Percentiles rank a stretch among this genome's conserved stretches.
Evolutionary conservation across 1,139 yeast species (phyloP).

Genomic region (Geotrichum carabidarum): DNA sequence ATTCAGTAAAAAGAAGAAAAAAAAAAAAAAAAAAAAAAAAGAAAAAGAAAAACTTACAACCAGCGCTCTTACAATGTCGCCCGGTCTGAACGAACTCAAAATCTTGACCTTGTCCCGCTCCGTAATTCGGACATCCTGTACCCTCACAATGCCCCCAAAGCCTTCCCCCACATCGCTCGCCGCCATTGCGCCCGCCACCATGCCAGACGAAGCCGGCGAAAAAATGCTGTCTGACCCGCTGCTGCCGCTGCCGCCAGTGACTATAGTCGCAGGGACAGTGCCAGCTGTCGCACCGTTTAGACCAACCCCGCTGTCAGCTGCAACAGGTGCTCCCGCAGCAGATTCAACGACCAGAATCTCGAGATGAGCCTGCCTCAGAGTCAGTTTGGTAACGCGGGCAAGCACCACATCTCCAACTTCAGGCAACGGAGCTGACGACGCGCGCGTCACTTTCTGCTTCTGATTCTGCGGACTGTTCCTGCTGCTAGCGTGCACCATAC

Average conservation of each 20-base stretch:
- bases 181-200: slow-evolving; percentile 38
- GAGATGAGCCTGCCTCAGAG: slow-evolving; percentile 66
- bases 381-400: slow-evolving; percentile 65
- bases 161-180: slow-evolving; percentile 80
- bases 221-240: slow-evolving; percentile 39
- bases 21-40: not conserved
- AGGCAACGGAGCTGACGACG: slow-evolving; percentile 51
- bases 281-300: slow-evolving; percentile 48
- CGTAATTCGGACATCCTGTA: slow-evolving; percentile 85
- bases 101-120: slow-evolving; percentile 85
- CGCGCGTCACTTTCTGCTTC: slow-evolving; percentile 24
- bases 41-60: slow-evolving; percentile 24
- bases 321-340: slow-evolving; percentile 44
- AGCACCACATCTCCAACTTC: slow-evolving; percentile 80
- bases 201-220: slow-evolving; percentile 36
- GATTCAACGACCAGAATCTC: slow-evolving; percentile 80
- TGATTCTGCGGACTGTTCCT: not conserved
- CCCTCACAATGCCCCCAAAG: slow-evolving; percentile 80
- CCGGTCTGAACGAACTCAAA: slow-evolving; percentile 77
- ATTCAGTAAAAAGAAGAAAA: slow-evolving; percentile 33
- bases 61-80: slow-evolving; percentile 81
- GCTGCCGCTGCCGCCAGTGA: slow-evolving; percentile 28
- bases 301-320: slow-evolving; percentile 64
- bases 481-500: slow-evolving; percentile 20
- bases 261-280: slow-evolving; percentile 22